Base-by-base conservation (phyloP, 2,329 filamentous ascomycete genomes). In the Cordyceps tenuipes region DNA sequence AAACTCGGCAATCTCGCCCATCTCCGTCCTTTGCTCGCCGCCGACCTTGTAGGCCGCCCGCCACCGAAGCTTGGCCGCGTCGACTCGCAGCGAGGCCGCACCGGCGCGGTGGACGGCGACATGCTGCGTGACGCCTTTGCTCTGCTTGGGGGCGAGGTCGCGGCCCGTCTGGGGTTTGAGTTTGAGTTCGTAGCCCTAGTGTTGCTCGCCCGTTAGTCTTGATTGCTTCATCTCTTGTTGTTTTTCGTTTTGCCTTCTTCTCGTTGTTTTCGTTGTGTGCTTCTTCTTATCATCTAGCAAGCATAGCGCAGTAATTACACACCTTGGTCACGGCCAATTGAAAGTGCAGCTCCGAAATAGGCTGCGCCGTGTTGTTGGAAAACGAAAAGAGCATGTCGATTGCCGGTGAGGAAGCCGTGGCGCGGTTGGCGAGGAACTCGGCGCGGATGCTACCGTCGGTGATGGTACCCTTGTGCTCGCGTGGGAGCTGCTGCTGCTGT, bases 241-340 rank as follows among this genome's bases (percentile, higher is more conserved):
- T 23, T 15, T 15, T 10, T 36, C 8, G n/a, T 36, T 23, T 23
- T 26, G 31, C 13, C 9, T 26, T 47, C n/a, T 31, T 55, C 29
- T 46, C 15, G 7, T 19, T 13, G 3, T 9, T 5, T 4, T 17
- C 10, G 26, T 7, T 17, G 8, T 10, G 51, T 7, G 4, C 2
- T 9, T 9, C 4, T 17, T 29, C 7, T 29, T 6, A 8, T 29
- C 29, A 29, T 29, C 29, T 41, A 34, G 29, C 8, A 34, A 10
- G 23, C 34, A 23, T 15, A 13, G 52, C 23, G 31, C 55, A 43
- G 4, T 12, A 10, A 50, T 50, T 43, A 43, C 34, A 13, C 34
- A 95, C 92, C 83, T 93, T 97, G 62, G 93, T 94, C 34, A 97
- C 93, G 3, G 94, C 94, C 44, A 96, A 81, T 72, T 96, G 90